These are phyloP conservation scores for Aspergillus melleus DNA, from an alignment of 2,329 filamentous ascomycete species.

Conservation along the genomic window DNA sequence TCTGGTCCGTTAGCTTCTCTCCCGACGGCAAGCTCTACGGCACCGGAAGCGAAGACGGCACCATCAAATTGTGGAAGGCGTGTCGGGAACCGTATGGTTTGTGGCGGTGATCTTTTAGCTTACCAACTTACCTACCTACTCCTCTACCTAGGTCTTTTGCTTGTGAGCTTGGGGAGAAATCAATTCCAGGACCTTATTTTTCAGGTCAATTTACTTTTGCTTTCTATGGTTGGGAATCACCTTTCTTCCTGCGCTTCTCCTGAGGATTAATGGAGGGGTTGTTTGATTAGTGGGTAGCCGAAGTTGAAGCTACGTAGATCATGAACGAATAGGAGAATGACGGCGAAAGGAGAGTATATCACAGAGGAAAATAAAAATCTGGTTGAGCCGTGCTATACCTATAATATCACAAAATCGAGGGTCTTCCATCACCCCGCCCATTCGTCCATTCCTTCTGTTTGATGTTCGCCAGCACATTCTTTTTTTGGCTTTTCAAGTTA, in stretches of 20 bases:
- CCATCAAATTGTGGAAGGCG: conserved; percentile 86
- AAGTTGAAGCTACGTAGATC: neutral
- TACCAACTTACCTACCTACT: too few species aligned
- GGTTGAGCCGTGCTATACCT: neutral
- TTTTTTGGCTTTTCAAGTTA: neutral
- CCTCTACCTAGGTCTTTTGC: too few species aligned
- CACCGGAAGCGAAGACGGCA: conserved; percentile 94
- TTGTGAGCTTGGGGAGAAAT: too few species aligned
- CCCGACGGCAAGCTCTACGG: conserved; percentile 96
- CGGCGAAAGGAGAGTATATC: too few species aligned
- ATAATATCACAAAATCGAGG: neutral
- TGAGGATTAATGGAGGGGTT: too few species aligned
- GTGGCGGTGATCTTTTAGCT: conserved; percentile 53
- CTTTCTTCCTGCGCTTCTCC: too few species aligned
- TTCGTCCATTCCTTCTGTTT: neutral
- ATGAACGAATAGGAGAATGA: too few species aligned
- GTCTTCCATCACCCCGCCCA: neutral
- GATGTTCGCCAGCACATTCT: neutral
- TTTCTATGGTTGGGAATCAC: too few species aligned
- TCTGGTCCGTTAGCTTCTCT: conserved; percentile 94
- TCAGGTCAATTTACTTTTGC: too few species aligned
- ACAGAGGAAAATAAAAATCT: neutral
- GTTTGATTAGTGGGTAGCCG: too few species aligned
- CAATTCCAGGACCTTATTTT: too few species aligned
- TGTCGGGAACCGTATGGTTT: conserved; percentile 65